These are phyloP conservation scores for Leptodermis oblonga DNA, from an alignment of 257 asterid species.

Conservation along the genomic window DNA sequence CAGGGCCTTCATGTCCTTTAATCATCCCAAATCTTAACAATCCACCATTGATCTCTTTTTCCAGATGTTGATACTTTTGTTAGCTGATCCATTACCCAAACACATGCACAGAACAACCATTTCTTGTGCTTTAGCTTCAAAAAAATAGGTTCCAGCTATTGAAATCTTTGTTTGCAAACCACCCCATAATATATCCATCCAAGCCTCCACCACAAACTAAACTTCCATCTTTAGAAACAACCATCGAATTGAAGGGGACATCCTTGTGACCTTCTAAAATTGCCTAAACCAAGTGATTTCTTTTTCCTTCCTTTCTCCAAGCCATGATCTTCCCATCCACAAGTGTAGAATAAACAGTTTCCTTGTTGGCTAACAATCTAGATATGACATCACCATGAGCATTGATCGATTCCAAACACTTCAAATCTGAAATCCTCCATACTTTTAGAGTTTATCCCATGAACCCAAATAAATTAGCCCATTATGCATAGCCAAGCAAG, in stretches of 20 bases:
- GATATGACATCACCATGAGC: slow-evolving; percentile 88
- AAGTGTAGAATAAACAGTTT: slow-evolving; percentile 62
- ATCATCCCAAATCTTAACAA: slow-evolving; percentile 44
- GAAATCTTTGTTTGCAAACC: slow-evolving; percentile 34
- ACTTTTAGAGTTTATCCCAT: slow-evolving; percentile 87
- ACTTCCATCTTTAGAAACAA: slow-evolving; percentile 46
- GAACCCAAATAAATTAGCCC: slow-evolving; percentile 81
- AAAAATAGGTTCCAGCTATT: slow-evolving; percentile 39
- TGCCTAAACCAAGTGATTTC: slow-evolving; percentile 43
- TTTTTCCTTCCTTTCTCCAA: slow-evolving; percentile 44
- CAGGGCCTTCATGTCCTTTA: slow-evolving; percentile 73
- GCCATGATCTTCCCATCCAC: slow-evolving; percentile 82
- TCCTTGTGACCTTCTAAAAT: slow-evolving; percentile 73
- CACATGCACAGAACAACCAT: slow-evolving; percentile 74
- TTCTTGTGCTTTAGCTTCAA: slow-evolving; percentile 60
- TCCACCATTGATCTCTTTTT: slow-evolving; percentile 40
- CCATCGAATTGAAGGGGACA: slow-evolving; percentile 59
- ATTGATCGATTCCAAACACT: slow-evolving; percentile 74
- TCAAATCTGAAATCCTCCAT: slow-evolving; percentile 77
- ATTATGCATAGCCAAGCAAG: slow-evolving; percentile 57
- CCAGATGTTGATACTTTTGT: slow-evolving; percentile 61
- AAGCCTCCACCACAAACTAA: slow-evolving; percentile 75
- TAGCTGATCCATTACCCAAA: slow-evolving; percentile 66
- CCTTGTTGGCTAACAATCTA: slow-evolving; percentile 37
- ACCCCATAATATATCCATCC: slow-evolving; percentile 68